Base-by-base conservation (phyloP, 2,329 filamentous ascomycete species). In the Teratosphaeria zuluensis region DNA sequence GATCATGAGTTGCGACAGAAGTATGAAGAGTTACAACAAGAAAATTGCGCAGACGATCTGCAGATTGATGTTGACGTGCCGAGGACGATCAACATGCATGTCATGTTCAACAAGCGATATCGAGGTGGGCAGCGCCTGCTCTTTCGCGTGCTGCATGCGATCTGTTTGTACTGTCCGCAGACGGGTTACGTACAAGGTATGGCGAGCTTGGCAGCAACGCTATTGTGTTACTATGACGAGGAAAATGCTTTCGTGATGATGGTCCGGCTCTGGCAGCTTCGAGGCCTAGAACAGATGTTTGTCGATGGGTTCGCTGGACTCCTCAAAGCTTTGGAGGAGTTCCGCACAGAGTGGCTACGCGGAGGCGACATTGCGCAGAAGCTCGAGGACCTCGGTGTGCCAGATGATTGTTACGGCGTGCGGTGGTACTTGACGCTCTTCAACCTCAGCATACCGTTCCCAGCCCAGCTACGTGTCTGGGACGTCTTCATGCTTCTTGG, bases 11-110 rank as follows among this genome's bases (percentile, higher is more conserved):
- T 97, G 54, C 84, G 90, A 46, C 78, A 81, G 28, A 69, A 82
- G 32, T 96, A 90, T 70, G 82, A 89, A 70, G 81, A 84, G 51
- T 81, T 95, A 31, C 87, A 95, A 68, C 78, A 84, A 16, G 77
- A 85, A 60, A 84, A 84, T 57, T 96, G 89, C 2, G 86, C 90
- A 0, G 94, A 99, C 70, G 94, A 99, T 72, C 86, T 92, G 24
- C 94, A 99, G 75, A 99, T 99, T 67, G 94, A 99, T 72, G 84
- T 97, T 51, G 94, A 99, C 72, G 94, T 99, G 19, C 94, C 94
- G 0, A 83, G 94, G 57, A 97, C 94, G 4, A 95, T 99, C 72
- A 95, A 85, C 72, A 85, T 89, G 62, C 94, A 99, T 75, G 92
- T 99, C 73, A 96, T 99, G 92, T 99, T 99, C 71, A 85, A 94